Evolutionary conservation across 140 eudicot genomes (phyloP), one percentile per base, ranked within the genome.

Genomic region (Erigeron philadelphicus): DNA sequence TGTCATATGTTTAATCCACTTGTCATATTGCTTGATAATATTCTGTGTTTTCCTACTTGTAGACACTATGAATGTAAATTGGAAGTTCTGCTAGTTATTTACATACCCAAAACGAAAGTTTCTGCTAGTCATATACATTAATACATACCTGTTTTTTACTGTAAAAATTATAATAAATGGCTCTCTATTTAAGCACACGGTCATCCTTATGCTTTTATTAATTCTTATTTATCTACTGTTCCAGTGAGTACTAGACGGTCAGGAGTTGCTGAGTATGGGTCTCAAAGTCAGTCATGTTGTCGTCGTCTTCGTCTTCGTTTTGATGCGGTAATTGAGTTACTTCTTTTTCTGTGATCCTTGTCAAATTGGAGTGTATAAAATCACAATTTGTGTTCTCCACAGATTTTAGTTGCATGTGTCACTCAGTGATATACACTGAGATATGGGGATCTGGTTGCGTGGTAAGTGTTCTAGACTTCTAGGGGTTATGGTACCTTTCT

Each of bases 171-270:
- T 31, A 4, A 31, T 31, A 31, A 31, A 31, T 38, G 48, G 9
- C 47, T 21, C 10, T 50, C 10, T 54, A 10, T 10, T 74, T 47
- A 43, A 58, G 43, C 25, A 43, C 55, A 47, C 35, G 59, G 61
- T 35, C 50, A 46, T 67, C 6, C 52, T 48, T 75, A n/a, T 71
- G 40, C 15, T 21, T 78, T 61, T 70, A 84, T 83, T 83, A 64
- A 87, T 88, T 80, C 35, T 41, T 35, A 73, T 75, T 78, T 87
- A 88, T 90, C 86, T 90, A 85, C 75, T 87, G 95, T 90, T 90
- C 94, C 95, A 88, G 97, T 88, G 97, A 90, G 96, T 89, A 66
- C 96, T 86, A 88, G 94, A 84, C 71, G 75, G 82, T 81, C 96
- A 84, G 88, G 89, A 53, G 77, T 85, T 85, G 95, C 97, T 90